Evolutionary conservation across 352 stramenopile species (phyloP).

Genomic region (Peronosclerospora sorghi): DNA sequence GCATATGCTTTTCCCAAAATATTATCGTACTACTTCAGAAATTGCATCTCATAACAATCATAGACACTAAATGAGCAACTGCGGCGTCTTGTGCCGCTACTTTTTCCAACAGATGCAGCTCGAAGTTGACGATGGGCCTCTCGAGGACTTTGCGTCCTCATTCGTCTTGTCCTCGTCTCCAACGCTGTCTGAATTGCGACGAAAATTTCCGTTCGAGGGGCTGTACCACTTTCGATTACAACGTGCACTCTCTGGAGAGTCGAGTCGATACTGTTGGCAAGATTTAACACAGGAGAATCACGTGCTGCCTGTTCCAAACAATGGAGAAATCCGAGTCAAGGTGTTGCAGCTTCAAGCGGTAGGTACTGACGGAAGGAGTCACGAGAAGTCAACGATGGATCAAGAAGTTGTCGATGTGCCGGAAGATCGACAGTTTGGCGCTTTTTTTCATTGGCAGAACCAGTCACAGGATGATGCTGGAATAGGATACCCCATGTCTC

Average conservation of each 20-base stretch:
- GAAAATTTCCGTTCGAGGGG: slow-evolving; percentile 71
- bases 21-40: too few relatives aligned
- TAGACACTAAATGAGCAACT: slow-evolving; percentile 1
- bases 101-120: slow-evolving; percentile 73
- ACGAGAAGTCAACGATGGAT: not conserved
- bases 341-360: slow-evolving; percentile 51
- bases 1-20: too few relatives aligned
- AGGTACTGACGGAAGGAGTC: not conserved
- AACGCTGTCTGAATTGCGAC: slow-evolving; percentile 48
- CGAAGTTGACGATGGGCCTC: slow-evolving; percentile 25
- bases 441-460: slow-evolving; percentile 48
- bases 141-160: slow-evolving; percentile 45
- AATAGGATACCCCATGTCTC: slow-evolving; percentile 5
- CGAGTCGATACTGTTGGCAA: slow-evolving; percentile 57
- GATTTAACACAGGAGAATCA: slow-evolving; percentile 48
- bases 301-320: slow-evolving; percentile 24
- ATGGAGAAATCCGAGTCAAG: slow-evolving; percentile 54
- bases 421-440: slow-evolving; percentile 53
- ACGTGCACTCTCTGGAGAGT: slow-evolving; percentile 9
- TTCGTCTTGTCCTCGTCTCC: slow-evolving; percentile 53
- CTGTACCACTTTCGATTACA: slow-evolving; percentile 72
- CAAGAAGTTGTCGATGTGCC: slow-evolving; percentile 39
- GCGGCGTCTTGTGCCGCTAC: slow-evolving; percentile 65
- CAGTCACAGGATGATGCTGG: slow-evolving; percentile 6
- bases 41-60: too few relatives aligned